Percentiles rank a stretch among this genome's conserved stretches.
phyloP scores from a whole-genome alignment of 2,329 filamentous ascomycete species.

The Sporothrix inflata region DNA sequence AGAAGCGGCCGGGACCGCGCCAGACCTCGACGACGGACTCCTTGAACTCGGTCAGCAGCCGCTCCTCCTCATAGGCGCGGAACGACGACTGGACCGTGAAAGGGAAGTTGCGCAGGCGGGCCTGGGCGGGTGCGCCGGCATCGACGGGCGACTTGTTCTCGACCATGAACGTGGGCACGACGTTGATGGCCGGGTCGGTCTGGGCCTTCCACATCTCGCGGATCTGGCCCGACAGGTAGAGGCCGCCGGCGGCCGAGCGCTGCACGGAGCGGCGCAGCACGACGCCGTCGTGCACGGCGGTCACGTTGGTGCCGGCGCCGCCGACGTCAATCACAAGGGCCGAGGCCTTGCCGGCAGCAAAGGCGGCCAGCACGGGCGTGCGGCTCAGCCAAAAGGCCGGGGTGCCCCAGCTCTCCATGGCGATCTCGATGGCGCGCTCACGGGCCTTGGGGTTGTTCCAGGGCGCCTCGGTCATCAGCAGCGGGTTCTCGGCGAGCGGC shows the following conservation, averaged over 20 bases:
- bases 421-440: constrained; percentile 93
- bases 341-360: constrained; percentile 89
- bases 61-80: constrained; percentile 84
- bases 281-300: constrained; percentile 91
- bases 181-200: constrained; percentile 61
- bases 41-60: constrained; percentile 93
- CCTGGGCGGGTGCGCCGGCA: constrained; percentile 77
- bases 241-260: constrained; percentile 80
- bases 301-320: constrained; percentile 84
- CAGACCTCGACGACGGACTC: constrained; percentile 95
- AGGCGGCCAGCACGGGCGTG: constrained; percentile 86
- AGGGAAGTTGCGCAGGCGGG: constrained; percentile 71
- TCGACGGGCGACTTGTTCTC: constrained; percentile 88
- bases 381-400: constrained; percentile 93
- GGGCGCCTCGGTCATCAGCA: constrained; percentile 90
- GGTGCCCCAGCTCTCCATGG: constrained; percentile 95
- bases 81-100: constrained; percentile 69
- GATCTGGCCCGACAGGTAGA: constrained; percentile 88
- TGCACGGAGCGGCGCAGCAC: constrained; percentile 88
- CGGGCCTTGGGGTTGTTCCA: constrained; percentile 89
- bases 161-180: constrained; percentile 79
- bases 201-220: constrained; percentile 72
- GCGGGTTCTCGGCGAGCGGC: constrained; percentile 82
- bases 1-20: constrained; percentile 75
- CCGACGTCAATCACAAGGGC: constrained; percentile 92